Evolutionary conservation across 2,329 filamentous ascomycete genomes (phyloP), one percentile per base, ranked within the genome.

Genomic region (Raffaelea albimanens): DNA sequence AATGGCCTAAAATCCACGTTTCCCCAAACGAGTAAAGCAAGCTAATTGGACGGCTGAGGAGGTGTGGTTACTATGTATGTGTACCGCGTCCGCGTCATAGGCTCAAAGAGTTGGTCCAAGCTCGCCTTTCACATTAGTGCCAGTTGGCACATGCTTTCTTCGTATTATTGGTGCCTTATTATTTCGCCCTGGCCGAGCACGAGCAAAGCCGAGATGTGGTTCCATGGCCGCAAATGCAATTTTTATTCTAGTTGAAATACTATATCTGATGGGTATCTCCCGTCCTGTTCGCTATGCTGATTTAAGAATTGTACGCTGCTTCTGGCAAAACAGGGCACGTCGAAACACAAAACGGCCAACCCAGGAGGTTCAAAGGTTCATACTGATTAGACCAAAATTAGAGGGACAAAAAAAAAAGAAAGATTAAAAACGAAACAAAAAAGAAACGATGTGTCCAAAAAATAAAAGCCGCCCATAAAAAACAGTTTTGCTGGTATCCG

Each of bases 1-100:
- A n/a, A 38, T 38, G 14, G 8, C 8, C 23, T 10, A 33, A 36
- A 45, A 49, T 61, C 56, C 57, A 61, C 55, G 56, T 58, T 56
- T 56, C 55, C 57, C 54, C 43, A 55, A 52, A 43, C 21, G 29
- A 39, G n/a, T 33, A 11, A 14, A 23, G 29, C 33, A 44, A 3
- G 31, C 34, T 44, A 25, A 47, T 47, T 47, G 46, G 46, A 13
- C 40, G 11, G 21, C 11, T 25, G 22, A 16, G 7, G 34, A n/a
- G 14, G 14, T 16, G 14, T 19, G 34, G 8, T 19, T 8, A 9
- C 10, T 34, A 9, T 34, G 31, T 34, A 16, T 34, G 10, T 34
- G 31, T 34, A 31, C 34, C 41, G 29, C 44, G 21, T 36, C 45
- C 39, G 31, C 47, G 50, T 50, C 36, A 48, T 29, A 29, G 25